These are phyloP conservation scores for Apiosordaria backusii DNA, from an alignment of 495 filamentous ascomycete species.

Conservation along the genomic window DNA sequence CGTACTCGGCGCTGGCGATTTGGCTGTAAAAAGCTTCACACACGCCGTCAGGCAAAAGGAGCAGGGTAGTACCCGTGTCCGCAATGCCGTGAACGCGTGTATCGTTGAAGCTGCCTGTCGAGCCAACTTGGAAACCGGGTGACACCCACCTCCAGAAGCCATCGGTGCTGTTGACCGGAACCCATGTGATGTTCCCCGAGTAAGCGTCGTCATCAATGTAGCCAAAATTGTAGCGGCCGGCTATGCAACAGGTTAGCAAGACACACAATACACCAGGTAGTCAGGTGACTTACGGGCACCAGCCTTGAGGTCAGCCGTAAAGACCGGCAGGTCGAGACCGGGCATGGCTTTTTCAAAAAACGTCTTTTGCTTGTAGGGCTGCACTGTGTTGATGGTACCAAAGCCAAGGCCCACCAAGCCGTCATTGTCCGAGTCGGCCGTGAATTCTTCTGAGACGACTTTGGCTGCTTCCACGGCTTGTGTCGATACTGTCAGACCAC, in stretches of 20 bases:
- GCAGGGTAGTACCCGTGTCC: conserved; percentile 72
- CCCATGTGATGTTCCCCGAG: conserved; percentile 61
- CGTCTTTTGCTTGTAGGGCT: conserved; percentile 59
- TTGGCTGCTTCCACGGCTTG: conserved; percentile 71
- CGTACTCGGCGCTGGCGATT: conserved; percentile 50
- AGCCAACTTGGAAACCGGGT: conserved; percentile 59
- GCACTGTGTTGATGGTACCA: conserved; percentile 65
- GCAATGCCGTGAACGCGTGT: conserved; percentile 50
- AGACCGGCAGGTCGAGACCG: conserved; percentile 57
- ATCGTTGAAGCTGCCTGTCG: conserved; percentile 29
- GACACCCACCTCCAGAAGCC: conserved; percentile 73
- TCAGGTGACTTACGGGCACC: conserved; percentile 35
- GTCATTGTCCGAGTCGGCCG: conserved; percentile 56
- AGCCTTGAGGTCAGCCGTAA: conserved; percentile 65
- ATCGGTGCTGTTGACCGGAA: conserved; percentile 51
- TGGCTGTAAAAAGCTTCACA: conserved; percentile 62
- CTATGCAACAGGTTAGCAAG: conserved; percentile 20
- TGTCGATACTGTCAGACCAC: conserved; percentile 54
- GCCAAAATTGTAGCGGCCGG: conserved; percentile 73
- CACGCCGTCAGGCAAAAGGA: conserved; percentile 56
- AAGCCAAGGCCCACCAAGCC: conserved; percentile 73
- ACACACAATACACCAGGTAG: background rate
- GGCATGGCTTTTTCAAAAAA: conserved; percentile 68
- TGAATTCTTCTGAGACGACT: conserved; percentile 58
- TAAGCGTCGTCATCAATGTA: conserved; percentile 63